Percentiles rank a stretch among this genome's conserved stretches.
Conservation (phyloP, 805 yeast species). For the Metschnikowia lachancei region DNA sequence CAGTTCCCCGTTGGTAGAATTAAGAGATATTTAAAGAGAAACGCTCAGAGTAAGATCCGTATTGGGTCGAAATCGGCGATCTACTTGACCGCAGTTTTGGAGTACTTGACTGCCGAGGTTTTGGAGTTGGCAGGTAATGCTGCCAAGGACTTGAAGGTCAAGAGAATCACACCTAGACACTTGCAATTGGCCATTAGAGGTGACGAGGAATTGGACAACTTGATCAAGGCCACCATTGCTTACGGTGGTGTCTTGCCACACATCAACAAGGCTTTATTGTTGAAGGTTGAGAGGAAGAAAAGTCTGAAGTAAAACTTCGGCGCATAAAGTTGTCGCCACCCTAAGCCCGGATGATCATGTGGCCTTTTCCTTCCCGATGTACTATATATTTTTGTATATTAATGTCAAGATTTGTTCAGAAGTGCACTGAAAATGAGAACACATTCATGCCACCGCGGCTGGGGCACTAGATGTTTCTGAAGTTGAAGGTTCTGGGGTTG, state of each 20-base stretch:
- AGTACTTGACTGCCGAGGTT: constrained; percentile 32
- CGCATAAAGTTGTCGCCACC: constrained; percentile 1
- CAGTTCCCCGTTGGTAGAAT: constrained; percentile 99
- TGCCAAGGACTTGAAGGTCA: constrained; percentile 34
- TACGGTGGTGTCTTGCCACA: constrained; percentile 37
- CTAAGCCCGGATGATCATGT: constrained; percentile 1
- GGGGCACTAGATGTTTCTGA: background rate
- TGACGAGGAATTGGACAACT: constrained; percentile 33
- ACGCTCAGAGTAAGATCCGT: constrained; percentile 77
- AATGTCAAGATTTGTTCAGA: constrained; percentile 12
- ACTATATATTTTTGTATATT: constrained; percentile 21
- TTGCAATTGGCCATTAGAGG: constrained; percentile 35
- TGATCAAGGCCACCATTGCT: constrained; percentile 34
- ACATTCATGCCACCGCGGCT: background rate
- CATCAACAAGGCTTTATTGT: constrained; percentile 34
- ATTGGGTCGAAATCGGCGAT: constrained; percentile 86
- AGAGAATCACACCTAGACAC: constrained; percentile 34
- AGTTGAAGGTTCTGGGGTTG: background rate
- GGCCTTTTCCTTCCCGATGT: constrained; percentile 11
- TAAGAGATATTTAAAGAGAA: constrained; percentile 82
- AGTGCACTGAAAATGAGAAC: background rate
- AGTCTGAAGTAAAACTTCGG: constrained; percentile 17
- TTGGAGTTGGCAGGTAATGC: constrained; percentile 35
- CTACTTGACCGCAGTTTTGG: constrained; percentile 32
- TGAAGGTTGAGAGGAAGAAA: constrained; percentile 32